Conservation (phyloP, 768 basidiomycete species). For the Tricholoma matsutake region DNA sequence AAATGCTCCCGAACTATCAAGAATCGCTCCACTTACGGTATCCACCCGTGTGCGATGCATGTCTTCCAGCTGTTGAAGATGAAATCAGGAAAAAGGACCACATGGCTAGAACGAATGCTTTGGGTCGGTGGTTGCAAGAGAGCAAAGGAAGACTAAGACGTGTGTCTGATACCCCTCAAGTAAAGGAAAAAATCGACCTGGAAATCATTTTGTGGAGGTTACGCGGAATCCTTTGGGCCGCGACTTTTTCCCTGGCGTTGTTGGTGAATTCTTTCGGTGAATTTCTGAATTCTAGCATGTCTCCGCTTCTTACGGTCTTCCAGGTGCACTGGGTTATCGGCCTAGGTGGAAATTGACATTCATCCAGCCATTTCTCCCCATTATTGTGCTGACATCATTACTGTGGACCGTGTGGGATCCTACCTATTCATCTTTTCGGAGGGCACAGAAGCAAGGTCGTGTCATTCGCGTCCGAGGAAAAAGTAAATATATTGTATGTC, state of each 20-base stretch:
- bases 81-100: slow-evolving; percentile 75
- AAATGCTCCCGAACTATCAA: slow-evolving; percentile 67
- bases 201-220: slow-evolving; percentile 66
- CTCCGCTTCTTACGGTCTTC: not conserved
- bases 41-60: slow-evolving; percentile 79
- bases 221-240: slow-evolving; percentile 65
- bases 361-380: slow-evolving; percentile 43
- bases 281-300: slow-evolving; percentile 14
- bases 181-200: slow-evolving; percentile 40
- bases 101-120: slow-evolving; percentile 76
- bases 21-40: slow-evolving; percentile 77
- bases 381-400: slow-evolving; percentile 54
- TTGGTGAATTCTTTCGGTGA: slow-evolving; percentile 45
- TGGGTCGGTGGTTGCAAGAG: slow-evolving; percentile 66
- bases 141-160: slow-evolving; percentile 64
- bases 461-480: slow-evolving; percentile 68
- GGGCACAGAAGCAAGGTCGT: slow-evolving; percentile 66
- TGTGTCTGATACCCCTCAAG: slow-evolving; percentile 36
- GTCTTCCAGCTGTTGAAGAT: slow-evolving; percentile 77
- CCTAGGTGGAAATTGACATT: slow-evolving; percentile 25
- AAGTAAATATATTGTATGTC: slow-evolving; percentile 56
- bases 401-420: slow-evolving; percentile 88
- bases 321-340: slow-evolving; percentile 33
- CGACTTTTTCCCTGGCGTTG: slow-evolving; percentile 41
- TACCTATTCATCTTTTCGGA: slow-evolving; percentile 60